Percentiles rank a stretch among this genome's conserved stretches.
These are phyloP conservation scores for Backusella australiensis DNA, from an alignment of 192 early-diverging fungal species.

Conservation along the genomic window DNA sequence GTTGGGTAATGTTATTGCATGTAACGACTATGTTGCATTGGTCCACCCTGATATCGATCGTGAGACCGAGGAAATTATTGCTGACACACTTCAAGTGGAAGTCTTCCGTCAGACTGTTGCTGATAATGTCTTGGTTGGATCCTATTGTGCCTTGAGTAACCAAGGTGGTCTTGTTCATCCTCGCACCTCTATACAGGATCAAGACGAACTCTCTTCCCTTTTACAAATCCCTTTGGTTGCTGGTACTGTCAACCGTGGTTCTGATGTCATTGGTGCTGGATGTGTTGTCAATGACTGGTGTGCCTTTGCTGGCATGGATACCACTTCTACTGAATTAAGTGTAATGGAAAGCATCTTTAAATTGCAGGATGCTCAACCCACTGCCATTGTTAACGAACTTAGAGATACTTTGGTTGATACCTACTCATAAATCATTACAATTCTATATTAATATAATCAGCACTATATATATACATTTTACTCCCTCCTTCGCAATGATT, in stretches of 20 bases:
- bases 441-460: neutral
- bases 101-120: constrained; percentile 99
- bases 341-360: constrained; percentile 99
- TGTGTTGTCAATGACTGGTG: constrained; percentile 98
- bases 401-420: constrained; percentile 92
- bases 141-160: constrained; percentile 95
- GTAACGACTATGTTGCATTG: constrained; percentile 98
- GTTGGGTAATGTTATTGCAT: constrained; percentile 98
- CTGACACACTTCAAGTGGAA: constrained; percentile 95
- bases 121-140: constrained; percentile 94
- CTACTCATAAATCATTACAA: constrained; percentile 53
- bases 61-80: constrained; percentile 99
- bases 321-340: constrained; percentile 92
- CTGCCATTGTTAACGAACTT: constrained; percentile 91
- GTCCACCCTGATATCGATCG: constrained; percentile 98
- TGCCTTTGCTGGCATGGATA: constrained; percentile 96
- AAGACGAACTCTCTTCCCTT: constrained; percentile 96
- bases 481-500: neutral
- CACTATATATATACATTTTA: neutral
- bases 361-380: constrained; percentile 90
- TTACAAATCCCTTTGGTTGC: constrained; percentile 97
- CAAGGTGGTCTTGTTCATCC: constrained; percentile 98
- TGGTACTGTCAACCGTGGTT: constrained; percentile 98
- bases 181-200: constrained; percentile 91
- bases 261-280: constrained; percentile 95